Base-by-base conservation (phyloP, 2,329 filamentous ascomycete genomes). In the Laburnicola sp. region DNA sequence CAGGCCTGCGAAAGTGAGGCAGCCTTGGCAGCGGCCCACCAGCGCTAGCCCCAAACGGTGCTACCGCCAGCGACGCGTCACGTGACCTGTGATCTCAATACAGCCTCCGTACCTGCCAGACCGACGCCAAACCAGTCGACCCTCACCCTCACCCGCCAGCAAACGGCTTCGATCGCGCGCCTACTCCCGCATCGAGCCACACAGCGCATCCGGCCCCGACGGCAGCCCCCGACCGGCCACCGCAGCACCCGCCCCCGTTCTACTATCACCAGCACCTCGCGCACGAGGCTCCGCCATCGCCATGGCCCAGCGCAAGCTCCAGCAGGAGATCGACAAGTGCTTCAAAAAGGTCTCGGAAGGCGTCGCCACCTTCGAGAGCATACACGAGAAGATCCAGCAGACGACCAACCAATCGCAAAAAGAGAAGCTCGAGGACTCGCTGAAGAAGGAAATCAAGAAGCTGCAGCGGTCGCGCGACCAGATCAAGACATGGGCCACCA, bases 381-480 rank as follows among this genome's bases (percentile, higher is more conserved):
- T 97, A 68, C 96, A 97, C 78, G 94, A 97, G 65, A 99, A 99
- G 84, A 96, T 99, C 61, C 89, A 93, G 68, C 86, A 92, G 63
- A 91, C 91, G 46, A 89, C 86, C 68, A 97, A 97, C 78, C 85
- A 88, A 49, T 91, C 94, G 55, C 94, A 97, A 76, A 96, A 97
- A 74, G 94, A 97, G 77, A 99, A 97, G 80, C 85, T 96, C 45
- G 94, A 99, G 75, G 94, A 99, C 77, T 91, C 94, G 72, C 82
- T 99, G 63, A 99, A 99, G 80, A 91, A 94, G 72, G 94, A 99
- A 78, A 97, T 97, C 83, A 99, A 99, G 86, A 99, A 99, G 82
- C 86, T 99, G 50, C 94, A 99, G 76, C 85, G 94, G 67, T 87
- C 94, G 75, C 88, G 94, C 70, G 94, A 99, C 75, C 94, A 97